A percentile compares a stretch with the other conserved stretches of the same genome.
phyloP scores from a whole-genome alignment of 805 yeast species.

The Zygosaccharomyces gambellarensis region DNA sequence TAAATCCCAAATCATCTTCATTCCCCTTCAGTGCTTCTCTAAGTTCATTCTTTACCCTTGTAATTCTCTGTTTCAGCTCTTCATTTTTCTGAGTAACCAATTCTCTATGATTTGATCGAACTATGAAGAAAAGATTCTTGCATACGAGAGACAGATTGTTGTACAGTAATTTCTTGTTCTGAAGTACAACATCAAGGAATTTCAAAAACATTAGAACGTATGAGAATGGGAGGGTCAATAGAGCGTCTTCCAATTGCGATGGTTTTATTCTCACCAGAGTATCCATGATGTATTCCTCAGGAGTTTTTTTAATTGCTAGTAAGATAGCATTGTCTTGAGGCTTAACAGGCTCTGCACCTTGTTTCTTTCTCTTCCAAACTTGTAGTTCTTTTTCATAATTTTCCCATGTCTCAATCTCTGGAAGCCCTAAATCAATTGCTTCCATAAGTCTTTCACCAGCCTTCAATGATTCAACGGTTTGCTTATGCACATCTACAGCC shows the following conservation, averaged over 20 bases:
- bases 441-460: constrained; percentile 93
- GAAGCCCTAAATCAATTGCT: constrained; percentile 77
- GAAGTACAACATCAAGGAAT: constrained; percentile 74
- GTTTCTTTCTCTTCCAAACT: constrained; percentile 40
- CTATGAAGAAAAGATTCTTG: constrained; percentile 67
- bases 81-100: constrained; percentile 65
- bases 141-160: constrained; percentile 61
- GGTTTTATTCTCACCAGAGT: constrained; percentile 67
- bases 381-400: constrained; percentile 45
- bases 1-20: constrained; percentile 67
- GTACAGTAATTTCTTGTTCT: constrained; percentile 41
- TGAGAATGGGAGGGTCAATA: constrained; percentile 85
- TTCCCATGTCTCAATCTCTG: constrained; percentile 56
- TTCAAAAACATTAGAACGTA: constrained; percentile 64
- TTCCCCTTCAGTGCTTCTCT: constrained; percentile 50
- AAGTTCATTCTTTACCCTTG: constrained; percentile 56
- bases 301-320: constrained; percentile 62
- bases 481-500: constrained; percentile 64
- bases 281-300: constrained; percentile 75
- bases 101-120: constrained; percentile 73
- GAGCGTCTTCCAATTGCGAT: constrained; percentile 87
- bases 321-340: constrained; percentile 72
- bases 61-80: constrained; percentile 56
- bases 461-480: constrained; percentile 85
- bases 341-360: constrained; percentile 45